phyloP scores from a whole-genome alignment of 2,329 filamentous ascomycete genomes.

The Juglanconis sp. region DNA sequence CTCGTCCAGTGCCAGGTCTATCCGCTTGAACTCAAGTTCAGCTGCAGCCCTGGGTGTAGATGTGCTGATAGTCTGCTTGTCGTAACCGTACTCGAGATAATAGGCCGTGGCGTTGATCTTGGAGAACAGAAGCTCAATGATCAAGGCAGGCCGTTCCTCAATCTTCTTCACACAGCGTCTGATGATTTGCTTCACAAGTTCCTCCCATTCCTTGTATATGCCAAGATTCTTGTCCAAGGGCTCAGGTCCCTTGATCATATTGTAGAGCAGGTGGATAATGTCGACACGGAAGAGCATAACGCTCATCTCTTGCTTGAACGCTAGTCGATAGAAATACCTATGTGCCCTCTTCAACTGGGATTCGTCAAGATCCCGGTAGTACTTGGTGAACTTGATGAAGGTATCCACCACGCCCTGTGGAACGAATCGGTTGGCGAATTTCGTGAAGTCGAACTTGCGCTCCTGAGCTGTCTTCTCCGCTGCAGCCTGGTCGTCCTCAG shows the following conservation, averaged over 20 bases:
- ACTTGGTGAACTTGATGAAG: conserved; percentile 75
- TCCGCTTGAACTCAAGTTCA: conserved; percentile 76
- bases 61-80: conserved; percentile 67
- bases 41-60: conserved; percentile 67
- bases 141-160: conserved; percentile 76
- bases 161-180: conserved; percentile 80
- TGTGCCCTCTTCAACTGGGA: conserved; percentile 87
- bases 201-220: conserved; percentile 87
- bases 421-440: conserved; percentile 77
- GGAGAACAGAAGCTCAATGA: conserved; percentile 92
- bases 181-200: conserved; percentile 80
- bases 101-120: conserved; percentile 81
- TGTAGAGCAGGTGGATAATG: conserved; percentile 82
- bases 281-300: conserved; percentile 88
- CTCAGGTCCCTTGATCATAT: conserved; percentile 86
- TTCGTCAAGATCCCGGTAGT: conserved; percentile 75
- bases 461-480: conserved; percentile 73
- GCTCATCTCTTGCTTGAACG: conserved; percentile 90
- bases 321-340: conserved; percentile 88
- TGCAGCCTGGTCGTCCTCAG: conserved; percentile 66
- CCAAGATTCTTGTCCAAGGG: conserved; percentile 64
- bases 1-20: conserved; percentile 10
- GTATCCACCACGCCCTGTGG: conserved; percentile 85
- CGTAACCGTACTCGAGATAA: conserved; percentile 87
- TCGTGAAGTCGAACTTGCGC: conserved; percentile 88